Percentiles rank a stretch among this genome's conserved stretches.
Evolutionary conservation across 2,329 filamentous ascomycete genomes (phyloP).

Genomic region (Neonectria coccinea): DNA sequence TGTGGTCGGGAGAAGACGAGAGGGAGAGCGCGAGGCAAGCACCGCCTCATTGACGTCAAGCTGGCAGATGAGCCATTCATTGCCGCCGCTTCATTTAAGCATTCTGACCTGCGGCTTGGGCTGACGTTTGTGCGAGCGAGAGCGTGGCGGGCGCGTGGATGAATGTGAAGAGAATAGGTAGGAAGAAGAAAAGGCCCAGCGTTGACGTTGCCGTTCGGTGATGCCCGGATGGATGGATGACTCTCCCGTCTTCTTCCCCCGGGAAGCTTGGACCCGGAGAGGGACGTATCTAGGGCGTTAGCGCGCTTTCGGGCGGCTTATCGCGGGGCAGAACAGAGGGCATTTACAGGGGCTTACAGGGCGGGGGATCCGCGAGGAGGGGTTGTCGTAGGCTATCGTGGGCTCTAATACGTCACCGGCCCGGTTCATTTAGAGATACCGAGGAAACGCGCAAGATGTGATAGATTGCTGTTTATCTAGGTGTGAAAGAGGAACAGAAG

Average conservation of each 20-base stretch:
- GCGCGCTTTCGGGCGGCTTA: slow-evolving; percentile 33
- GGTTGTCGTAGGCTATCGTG: slow-evolving; percentile 28
- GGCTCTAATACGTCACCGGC: slow-evolving; percentile 37
- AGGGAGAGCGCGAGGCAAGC: slow-evolving; percentile 30
- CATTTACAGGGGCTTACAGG: slow-evolving; percentile 4
- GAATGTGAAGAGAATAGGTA: not conserved
- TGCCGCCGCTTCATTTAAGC: slow-evolving; percentile 29
- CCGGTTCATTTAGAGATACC: slow-evolving; percentile 3
- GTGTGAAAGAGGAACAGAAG: no score
- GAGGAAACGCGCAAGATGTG: not conserved
- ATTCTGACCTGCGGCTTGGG: slow-evolving; percentile 10
- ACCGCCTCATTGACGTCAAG: slow-evolving; percentile 37
- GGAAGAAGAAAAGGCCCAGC: not conserved
- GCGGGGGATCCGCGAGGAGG: slow-evolving; percentile 3
- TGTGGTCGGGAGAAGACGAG: slow-evolving; percentile 19
- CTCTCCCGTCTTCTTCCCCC: slow-evolving; percentile 10
- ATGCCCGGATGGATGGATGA: slow-evolving; percentile 20
- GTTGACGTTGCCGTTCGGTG: not conserved
- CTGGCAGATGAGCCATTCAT: slow-evolving; percentile 41
- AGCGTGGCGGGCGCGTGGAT: not conserved
- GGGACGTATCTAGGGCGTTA: slow-evolving; percentile 19
- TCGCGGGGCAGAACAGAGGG: slow-evolving; percentile 22
- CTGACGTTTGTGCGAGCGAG: not conserved
- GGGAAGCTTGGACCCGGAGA: slow-evolving; percentile 24
- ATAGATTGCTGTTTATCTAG: not conserved